These are phyloP conservation scores for Emmonsiellopsis sp. DNA, from an alignment of 2,329 filamentous ascomycete genomes.

Conservation along the genomic window DNA sequence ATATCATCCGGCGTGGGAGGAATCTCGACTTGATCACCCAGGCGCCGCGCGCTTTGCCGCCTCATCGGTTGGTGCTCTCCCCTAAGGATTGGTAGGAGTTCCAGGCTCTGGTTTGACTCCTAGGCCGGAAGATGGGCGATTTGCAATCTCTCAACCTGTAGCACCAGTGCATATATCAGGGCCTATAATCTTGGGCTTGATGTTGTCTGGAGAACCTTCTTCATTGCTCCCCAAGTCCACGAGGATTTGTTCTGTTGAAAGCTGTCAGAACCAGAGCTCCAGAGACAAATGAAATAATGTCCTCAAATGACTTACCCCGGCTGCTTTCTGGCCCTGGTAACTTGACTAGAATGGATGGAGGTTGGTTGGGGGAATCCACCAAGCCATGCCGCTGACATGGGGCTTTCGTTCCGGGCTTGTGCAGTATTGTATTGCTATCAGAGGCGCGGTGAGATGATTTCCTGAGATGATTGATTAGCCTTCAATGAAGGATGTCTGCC, in stretches of 20 bases:
- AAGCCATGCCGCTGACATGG: not conserved
- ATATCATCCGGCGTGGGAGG: too few species aligned
- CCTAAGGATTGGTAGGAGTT: not conserved
- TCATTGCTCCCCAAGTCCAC: conserved; percentile 1
- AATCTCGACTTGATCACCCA: not conserved
- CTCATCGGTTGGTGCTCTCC: not conserved
- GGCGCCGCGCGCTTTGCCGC: not conserved
- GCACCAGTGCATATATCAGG: not conserved
- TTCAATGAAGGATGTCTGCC: not conserved
- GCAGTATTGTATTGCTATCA: not conserved
- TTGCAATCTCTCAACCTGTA: not conserved
- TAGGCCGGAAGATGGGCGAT: not conserved
- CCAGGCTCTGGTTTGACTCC: not conserved
- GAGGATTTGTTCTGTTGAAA: conserved; percentile 1
- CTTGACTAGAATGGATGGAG: not conserved
- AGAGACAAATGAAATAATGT: not conserved
- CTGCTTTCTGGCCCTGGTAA: not conserved
- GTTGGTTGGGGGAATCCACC: not conserved
- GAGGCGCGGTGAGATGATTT: not conserved
- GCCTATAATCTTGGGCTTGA: not conserved
- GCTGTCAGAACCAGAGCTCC: not conserved
- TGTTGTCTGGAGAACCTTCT: not conserved
- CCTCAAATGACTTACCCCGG: not conserved
- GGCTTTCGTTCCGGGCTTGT: not conserved
- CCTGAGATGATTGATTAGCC: not conserved